Conservation (phyloP, 2,329 filamentous ascomycete species). For the Xylariomycetidae sp. region DNA sequence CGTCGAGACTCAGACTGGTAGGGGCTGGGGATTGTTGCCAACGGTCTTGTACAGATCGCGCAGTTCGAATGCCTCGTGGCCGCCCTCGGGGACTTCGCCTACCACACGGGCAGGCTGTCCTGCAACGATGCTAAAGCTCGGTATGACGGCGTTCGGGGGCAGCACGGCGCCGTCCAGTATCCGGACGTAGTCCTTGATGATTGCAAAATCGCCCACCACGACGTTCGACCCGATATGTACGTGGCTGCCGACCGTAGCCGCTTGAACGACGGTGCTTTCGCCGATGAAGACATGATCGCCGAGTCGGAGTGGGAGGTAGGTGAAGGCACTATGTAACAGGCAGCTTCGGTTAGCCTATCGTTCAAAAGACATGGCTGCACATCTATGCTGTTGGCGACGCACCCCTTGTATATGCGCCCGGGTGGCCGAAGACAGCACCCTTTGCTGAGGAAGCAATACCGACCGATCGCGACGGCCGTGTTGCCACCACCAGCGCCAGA, state of each 20-base stretch:
- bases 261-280: slow-evolving; percentile 67
- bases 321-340: slow-evolving; percentile 49
- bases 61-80: slow-evolving; percentile 57
- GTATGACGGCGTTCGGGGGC: slow-evolving; percentile 83
- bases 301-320: slow-evolving; percentile 84
- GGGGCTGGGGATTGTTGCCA: slow-evolving; percentile 46
- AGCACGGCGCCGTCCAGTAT: slow-evolving; percentile 81
- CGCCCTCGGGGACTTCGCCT: slow-evolving; percentile 72
- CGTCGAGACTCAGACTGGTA: slow-evolving; percentile 31
- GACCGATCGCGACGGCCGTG: slow-evolving; percentile 77
- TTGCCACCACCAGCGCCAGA: slow-evolving; percentile 41
- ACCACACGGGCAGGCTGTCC: slow-evolving; percentile 74
- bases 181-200: slow-evolving; percentile 89
- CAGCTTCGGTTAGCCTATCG: slow-evolving; percentile 22
- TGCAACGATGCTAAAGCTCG: slow-evolving; percentile 87
- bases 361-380: too few relatives aligned
- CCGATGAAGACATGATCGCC: slow-evolving; percentile 94
- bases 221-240: slow-evolving; percentile 77
- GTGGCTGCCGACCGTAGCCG: slow-evolving; percentile 76
- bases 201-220: slow-evolving; percentile 77
- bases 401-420: slow-evolving; percentile 73
- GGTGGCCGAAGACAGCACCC: slow-evolving; percentile 77
- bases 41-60: slow-evolving; percentile 59
- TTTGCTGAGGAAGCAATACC: slow-evolving; percentile 82
- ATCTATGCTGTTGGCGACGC: too few relatives aligned